Percentiles rank a stretch among this genome's conserved stretches.
phyloP scores from a whole-genome alignment of 1,139 yeast species.

The Hyphopichia burtonii region DNA sequence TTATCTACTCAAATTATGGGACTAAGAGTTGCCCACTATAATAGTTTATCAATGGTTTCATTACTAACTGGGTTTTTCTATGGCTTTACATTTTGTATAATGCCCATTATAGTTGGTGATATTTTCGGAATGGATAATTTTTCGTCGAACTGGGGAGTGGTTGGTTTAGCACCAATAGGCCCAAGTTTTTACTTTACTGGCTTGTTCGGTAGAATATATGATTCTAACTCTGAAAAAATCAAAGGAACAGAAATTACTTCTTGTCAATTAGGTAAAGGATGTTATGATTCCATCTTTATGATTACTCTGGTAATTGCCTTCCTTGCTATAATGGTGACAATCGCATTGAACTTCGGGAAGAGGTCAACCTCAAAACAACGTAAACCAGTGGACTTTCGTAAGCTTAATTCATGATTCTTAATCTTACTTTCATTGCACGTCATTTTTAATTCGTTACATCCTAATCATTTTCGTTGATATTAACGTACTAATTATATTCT shows the following conservation, averaged over 20 bases:
- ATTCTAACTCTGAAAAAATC: conserved; percentile 30
- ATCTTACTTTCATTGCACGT: neutral
- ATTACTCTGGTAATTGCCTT: conserved; percentile 32
- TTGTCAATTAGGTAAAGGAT: conserved; percentile 40
- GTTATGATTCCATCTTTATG: conserved; percentile 44
- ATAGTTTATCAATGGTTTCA: conserved; percentile 37
- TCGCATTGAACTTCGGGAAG: conserved; percentile 25
- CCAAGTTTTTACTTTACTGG: conserved; percentile 52
- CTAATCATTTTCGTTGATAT: too few species aligned
- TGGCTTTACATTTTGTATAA: conserved; percentile 56
- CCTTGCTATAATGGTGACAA: conserved; percentile 20
- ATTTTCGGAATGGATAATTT: conserved; percentile 54
- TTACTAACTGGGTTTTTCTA: conserved; percentile 52
- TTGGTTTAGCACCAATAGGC: conserved; percentile 52
- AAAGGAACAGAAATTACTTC: conserved; percentile 15
- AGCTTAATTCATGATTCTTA: neutral
- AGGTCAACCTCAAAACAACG: neutral
- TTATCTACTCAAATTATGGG: conserved; percentile 45
- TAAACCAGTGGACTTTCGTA: neutral
- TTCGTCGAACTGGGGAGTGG: conserved; percentile 59
- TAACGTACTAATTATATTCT: too few species aligned
- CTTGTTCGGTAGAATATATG: conserved; percentile 53
- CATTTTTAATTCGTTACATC: neutral
- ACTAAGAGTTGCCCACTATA: conserved; percentile 22
- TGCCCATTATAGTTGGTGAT: conserved; percentile 60